Base-by-base conservation (phyloP, 352 stramenopile genomes). In the Hyaloperonospora brassicae region DNA sequence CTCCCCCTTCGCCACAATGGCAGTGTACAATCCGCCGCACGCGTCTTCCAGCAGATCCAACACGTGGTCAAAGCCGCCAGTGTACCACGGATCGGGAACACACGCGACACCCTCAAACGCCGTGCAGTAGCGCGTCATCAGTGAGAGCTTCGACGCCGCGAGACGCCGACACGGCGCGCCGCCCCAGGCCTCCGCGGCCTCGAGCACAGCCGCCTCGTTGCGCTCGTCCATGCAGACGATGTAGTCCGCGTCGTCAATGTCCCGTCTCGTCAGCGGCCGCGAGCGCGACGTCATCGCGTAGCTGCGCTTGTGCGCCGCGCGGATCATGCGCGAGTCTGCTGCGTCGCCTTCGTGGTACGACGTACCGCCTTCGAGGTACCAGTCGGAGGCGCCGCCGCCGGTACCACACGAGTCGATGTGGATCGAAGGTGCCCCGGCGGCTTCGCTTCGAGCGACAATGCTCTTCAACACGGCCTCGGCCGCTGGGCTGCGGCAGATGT, bases 181-280 rank as follows among this genome's bases (percentile, higher is more conserved):
- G n/a, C 84, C 86, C 86, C 86, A 96, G 34, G 82, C 64, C 10
- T 84, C 57, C 1, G 85, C 86, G 0, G 86, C 86, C 52, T 93
- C 84, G 22, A 92, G 55, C 56, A 96, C 83, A 2, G 84, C 82
- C n/a, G 55, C 42, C 36, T 73, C 73, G 70, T 96, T 96, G 66
- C 84, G 86, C 51, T 78, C 64, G 51, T 96, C 86, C 86, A 96
- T 96, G 56, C 81, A 91, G 27, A 95, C 76, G 59, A 96, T 93
- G 53, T 90, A 79, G 57, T 96, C 86, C 46, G 95, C 93, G 11
- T 79, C 59, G 9, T 88, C 63, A 36, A 96, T 70, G 40, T 96
- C 87, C 31, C 72, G 35, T 6, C 56, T 60, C n/a, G 62, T 79
- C 8, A 96, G 68, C 22, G 84, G 79, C 17, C 86, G 79, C 21